Base-by-base conservation (phyloP, 2,329 filamentous ascomycete genomes). In the Cercospora janseana region DNA sequence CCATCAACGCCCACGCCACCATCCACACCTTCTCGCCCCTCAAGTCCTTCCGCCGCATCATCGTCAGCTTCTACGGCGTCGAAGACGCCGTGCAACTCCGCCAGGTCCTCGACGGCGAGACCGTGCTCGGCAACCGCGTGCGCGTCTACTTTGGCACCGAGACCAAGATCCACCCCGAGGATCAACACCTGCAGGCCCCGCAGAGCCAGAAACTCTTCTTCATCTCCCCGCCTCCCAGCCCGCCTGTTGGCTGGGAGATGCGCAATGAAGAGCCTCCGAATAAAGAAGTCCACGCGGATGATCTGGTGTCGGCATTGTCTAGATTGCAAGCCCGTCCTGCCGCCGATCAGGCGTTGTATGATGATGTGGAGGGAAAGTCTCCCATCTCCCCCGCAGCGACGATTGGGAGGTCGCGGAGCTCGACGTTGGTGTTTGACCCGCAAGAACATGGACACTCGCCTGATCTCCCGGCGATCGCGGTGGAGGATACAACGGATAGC, bases 21-120 rank as follows among this genome's bases (percentile, higher is more conserved):
- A 82, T 92, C 57, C 84, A 88, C 71, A 82, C 85, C 52, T 93
- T 87, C 78, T 81, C 86, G 8, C 88, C 88, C 0, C 79, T 93
- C 56, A 88, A 88, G 68, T 90, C 86, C 5, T 89, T 93, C 77
- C 81, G 85, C 57, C 85, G 88, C 67, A 89, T 93, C 63, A 78
- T 92, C 60, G 81, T 87, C 54, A 88, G 86, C 60, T 92, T 93
- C 75, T 84, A 79, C 70, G 81, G 82, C 54, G 76, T 79, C 62
- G 79, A 83, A 46, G 80, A 85, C 46, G 87, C 88, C 49, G 82
- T 88, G 61, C 75, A 76, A 49, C 85, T 92, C 49, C 83, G 86
- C 56, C 75, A 81, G 59, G 76, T 85, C 48, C 87, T 89, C 70
- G 87, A 93, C 63, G 83, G 85, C 61, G 85, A 90, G 70, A 73